These are phyloP conservation scores for Raffaelea albimanens DNA, from an alignment of 2,329 filamentous ascomycete species.

Conservation along the genomic window DNA sequence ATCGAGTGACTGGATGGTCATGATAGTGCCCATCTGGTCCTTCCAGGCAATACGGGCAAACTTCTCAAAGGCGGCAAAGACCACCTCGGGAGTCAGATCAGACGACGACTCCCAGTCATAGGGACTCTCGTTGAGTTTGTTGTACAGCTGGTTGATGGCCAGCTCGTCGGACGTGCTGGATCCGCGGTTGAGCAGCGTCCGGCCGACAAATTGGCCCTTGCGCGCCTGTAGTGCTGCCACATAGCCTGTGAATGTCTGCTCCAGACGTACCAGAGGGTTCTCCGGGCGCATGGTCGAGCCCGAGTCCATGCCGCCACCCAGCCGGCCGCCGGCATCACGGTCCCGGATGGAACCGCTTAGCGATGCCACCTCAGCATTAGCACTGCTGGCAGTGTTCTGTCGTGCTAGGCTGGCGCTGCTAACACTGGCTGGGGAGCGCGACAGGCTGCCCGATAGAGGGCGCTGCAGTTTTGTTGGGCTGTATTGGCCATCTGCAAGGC, in stretches of 20 bases:
- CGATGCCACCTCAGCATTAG: conserved; percentile 26
- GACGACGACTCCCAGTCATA: conserved; percentile 66
- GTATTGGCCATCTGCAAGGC: conserved; percentile 22
- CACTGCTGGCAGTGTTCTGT: conserved; percentile 1
- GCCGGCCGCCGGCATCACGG: conserved; percentile 29
- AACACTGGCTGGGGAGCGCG: background rate
- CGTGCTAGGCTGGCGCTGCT: too few species aligned
- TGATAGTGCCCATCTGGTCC: conserved; percentile 76
- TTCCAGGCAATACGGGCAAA: conserved; percentile 83
- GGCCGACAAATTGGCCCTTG: conserved; percentile 78
- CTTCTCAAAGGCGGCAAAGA: conserved; percentile 90
- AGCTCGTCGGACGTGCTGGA: conserved; percentile 60
- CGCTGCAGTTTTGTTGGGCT: conserved; percentile 7
- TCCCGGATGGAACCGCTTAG: conserved; percentile 45
- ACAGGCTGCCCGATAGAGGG: conserved; percentile 4
- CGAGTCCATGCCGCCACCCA: conserved; percentile 16
- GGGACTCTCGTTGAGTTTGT: conserved; percentile 74
- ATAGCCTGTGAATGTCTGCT: conserved; percentile 79
- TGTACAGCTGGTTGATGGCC: conserved; percentile 82
- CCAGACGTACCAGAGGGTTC: conserved; percentile 62
- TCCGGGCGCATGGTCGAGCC: conserved; percentile 45
- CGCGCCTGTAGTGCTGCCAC: conserved; percentile 72
- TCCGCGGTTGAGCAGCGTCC: conserved; percentile 58
- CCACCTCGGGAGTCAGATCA: conserved; percentile 69
- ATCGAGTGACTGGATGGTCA: conserved; percentile 61